A percentile compares a stretch with the other conserved stretches of the same genome.
phyloP scores from a whole-genome alignment of 106 monocot genomes.

The Dioscorea dumetorum region DNA sequence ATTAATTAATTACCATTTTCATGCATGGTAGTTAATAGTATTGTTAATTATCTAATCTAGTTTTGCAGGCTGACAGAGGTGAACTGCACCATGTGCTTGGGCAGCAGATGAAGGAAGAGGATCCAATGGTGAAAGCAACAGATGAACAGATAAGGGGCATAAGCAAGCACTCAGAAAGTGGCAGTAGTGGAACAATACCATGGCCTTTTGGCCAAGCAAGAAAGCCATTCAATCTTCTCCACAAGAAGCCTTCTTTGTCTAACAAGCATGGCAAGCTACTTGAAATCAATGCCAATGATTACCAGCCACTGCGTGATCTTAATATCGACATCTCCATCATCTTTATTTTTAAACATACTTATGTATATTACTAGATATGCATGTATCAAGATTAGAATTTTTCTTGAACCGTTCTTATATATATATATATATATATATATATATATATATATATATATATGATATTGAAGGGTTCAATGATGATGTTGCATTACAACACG shows the following conservation, averaged over 20 bases:
- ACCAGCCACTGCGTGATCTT: conserved; percentile 33
- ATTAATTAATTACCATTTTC: too few relatives aligned
- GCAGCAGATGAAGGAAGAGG: conserved; percentile 29
- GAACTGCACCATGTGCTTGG: conserved; percentile 32
- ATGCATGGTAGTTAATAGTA: too few relatives aligned
- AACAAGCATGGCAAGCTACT: conserved; percentile 40
- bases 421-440: too few relatives aligned
- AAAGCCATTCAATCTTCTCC: conserved; percentile 43
- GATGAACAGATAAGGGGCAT: conserved; percentile 50
- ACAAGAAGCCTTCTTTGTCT: conserved; percentile 25
- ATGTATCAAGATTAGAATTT: too few relatives aligned
- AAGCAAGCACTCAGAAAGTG: conserved; percentile 8
- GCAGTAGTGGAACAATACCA: neutral
- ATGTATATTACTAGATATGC: too few relatives aligned
- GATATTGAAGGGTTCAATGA: conserved; percentile 47
- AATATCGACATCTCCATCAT: conserved; percentile 28
- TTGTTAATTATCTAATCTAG: too few relatives aligned
- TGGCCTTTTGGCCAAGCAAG: conserved; percentile 23
- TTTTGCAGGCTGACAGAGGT: conserved; percentile 29
- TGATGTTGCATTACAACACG: conserved; percentile 51
- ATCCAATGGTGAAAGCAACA: conserved; percentile 34
- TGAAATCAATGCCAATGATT: conserved; percentile 40
- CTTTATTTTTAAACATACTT: too few relatives aligned
- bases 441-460: too few relatives aligned
- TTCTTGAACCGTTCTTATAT: too few relatives aligned